Evolutionary conservation across 768 basidiomycete species (phyloP).

Genomic region (Naganishia randhawae): DNA sequence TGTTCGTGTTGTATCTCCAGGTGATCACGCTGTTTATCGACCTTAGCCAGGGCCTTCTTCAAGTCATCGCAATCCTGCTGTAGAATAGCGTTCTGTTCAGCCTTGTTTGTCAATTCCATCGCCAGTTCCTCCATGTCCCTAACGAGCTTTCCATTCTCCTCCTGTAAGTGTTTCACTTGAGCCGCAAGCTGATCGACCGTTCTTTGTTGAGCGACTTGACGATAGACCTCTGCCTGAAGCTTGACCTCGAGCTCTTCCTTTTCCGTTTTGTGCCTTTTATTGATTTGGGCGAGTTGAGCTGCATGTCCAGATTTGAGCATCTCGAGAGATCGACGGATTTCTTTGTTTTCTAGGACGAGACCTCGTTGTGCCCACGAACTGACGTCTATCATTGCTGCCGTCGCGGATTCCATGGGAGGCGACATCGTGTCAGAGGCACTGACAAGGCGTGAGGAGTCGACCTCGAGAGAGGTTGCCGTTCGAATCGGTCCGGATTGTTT

Average conservation of each 20-base stretch:
- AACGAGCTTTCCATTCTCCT: constrained; percentile 6
- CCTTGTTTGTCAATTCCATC: neutral
- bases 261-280: constrained; percentile 15
- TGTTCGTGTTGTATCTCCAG: constrained; percentile 2
- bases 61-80: neutral
- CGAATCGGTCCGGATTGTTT: neutral
- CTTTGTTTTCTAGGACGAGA: constrained; percentile 18
- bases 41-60: neutral
- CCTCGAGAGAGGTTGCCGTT: neutral
- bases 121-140: neutral
- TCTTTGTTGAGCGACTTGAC: constrained; percentile 1
- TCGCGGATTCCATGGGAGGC: neutral
- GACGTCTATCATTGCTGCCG: constrained; percentile 12
- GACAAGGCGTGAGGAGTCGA: constrained; percentile 1
- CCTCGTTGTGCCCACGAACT: constrained; percentile 15
- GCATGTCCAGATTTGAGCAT: constrained; percentile 20
- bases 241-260: constrained; percentile 19
- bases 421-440: neutral
- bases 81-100: neutral
- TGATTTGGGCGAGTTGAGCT: constrained; percentile 15
- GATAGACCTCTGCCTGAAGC: constrained; percentile 12
- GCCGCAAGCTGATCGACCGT: neutral
- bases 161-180: neutral
- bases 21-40: neutral
- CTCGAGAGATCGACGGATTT: constrained; percentile 7